phyloP scores from a whole-genome alignment of 2,329 filamentous ascomycete species.

The Septoria petroselini region DNA sequence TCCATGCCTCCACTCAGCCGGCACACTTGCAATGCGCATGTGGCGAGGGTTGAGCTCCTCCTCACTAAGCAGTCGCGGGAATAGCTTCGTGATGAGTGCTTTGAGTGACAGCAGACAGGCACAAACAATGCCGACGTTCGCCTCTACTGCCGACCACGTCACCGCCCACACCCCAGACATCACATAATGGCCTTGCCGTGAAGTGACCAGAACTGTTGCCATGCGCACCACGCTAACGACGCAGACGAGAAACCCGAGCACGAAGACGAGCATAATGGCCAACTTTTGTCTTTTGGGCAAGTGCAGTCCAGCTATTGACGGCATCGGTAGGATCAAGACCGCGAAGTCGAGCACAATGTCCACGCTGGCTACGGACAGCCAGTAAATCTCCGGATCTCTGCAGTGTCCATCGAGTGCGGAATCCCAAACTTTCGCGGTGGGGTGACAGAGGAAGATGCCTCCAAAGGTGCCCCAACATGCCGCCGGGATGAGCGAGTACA shows the following conservation, averaged over 20 bases:
- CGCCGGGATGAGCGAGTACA: conserved; percentile 34
- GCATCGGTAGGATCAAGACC: conserved; percentile 47
- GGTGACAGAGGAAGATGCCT: conserved; percentile 44
- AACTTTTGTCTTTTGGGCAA: conserved; percentile 45
- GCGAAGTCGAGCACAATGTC: conserved; percentile 47
- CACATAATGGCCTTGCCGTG: conserved; percentile 27
- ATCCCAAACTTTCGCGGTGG: conserved; percentile 44
- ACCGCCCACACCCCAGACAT: conserved; percentile 42
- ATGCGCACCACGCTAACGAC: conserved; percentile 30
- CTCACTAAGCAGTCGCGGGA: conserved; percentile 36
- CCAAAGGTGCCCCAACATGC: conserved; percentile 38
- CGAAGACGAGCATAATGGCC: conserved; percentile 44
- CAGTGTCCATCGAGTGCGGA: conserved; percentile 37
- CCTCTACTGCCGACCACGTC: conserved; percentile 44
- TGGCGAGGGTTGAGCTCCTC: neutral
- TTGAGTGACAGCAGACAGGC: conserved; percentile 46
- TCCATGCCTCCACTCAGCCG: neutral
- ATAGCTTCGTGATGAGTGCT: conserved; percentile 39
- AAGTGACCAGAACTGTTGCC: conserved; percentile 25
- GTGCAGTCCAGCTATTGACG: conserved; percentile 41
- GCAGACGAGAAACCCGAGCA: conserved; percentile 42
- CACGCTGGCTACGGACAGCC: conserved; percentile 46
- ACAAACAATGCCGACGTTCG: conserved; percentile 47
- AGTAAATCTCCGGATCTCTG: conserved; percentile 41
- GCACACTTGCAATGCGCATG: neutral